A percentile compares a stretch with the other conserved stretches of the same genome.
Conservation (phyloP, 495 filamentous ascomycete species). For the Talaromyces trachyspermus region DNA sequence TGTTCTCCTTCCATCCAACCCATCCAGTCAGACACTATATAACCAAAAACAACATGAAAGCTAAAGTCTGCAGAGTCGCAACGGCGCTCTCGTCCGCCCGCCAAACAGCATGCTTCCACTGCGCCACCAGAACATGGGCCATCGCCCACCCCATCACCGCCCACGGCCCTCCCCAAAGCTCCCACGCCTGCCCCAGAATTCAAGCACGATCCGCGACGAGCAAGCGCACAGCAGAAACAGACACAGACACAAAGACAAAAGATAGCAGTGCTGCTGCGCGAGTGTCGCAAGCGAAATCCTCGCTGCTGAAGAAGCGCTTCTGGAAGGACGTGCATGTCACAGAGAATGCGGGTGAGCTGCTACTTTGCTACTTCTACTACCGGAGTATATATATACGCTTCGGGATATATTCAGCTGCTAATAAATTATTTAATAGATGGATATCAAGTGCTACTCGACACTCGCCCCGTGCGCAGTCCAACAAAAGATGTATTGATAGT, state of each 20-base stretch:
- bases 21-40: too few species aligned
- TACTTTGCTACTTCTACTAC: neutral
- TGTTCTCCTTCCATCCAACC: too few species aligned
- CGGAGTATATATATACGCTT: neutral
- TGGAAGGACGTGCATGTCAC: constrained; percentile 75
- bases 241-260: constrained; percentile 41
- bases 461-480: constrained; percentile 69
- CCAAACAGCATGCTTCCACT: constrained; percentile 53
- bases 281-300: constrained; percentile 26
- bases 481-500: constrained; percentile 63
- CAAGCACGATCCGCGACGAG: constrained; percentile 17
- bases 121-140: constrained; percentile 41
- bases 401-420: neutral
- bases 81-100: constrained; percentile 17
- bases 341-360: constrained; percentile 42
- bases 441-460: constrained; percentile 71
- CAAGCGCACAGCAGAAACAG: constrained; percentile 46
- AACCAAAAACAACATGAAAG: too few species aligned
- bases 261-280: constrained; percentile 21
- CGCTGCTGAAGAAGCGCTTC: constrained; percentile 59
- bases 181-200: constrained; percentile 55
- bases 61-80: too few species aligned
- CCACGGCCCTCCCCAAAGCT: constrained; percentile 74
- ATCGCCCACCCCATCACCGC: constrained; percentile 64
- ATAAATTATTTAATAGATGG: constrained; percentile 37